Base-by-base conservation (phyloP, 2,329 filamentous ascomycete species). In the Monosporascus ibericus region DNA sequence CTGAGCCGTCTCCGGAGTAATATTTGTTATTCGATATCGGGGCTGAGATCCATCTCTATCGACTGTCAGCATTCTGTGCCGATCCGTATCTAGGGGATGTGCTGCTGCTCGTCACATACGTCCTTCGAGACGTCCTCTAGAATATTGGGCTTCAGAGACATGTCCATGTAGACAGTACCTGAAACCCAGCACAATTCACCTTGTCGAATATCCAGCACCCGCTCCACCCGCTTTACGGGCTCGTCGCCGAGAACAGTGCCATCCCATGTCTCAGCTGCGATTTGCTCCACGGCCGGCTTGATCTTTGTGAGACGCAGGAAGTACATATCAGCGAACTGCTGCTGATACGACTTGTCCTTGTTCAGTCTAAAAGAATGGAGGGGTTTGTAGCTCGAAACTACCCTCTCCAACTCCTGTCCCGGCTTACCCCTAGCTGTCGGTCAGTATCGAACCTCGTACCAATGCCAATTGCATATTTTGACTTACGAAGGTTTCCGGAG, bases 251-350 rank as follows among this genome's bases (percentile, higher is more conserved):
- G 85, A 65, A 87, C 80, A 50, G 90, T 87, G 49, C 82, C 86
- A 47, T 82, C 78, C 90, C 94, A 99, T 6, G 87, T 84, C 36
- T 86, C 84, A 17, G 74, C 71, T 0, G 92, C 92, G 48, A 88
- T 79, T 56, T 81, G 72, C 62, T 95, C 89, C 0, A 95, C 88
- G 1, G 82, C 80, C 9, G 91, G 88, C 72, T 92, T 96, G 68
- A 99, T 82, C 71, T 88, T 88, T 38, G 90, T 84, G 24, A 99
- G 80, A 14, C 94, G 88, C 61, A 96, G 70, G 68, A 96, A 99
- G 78, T 99, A 99, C 83, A 97, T 92, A 71, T 99, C 94, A 57
- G 88, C 90, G 80, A 89, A 99, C 72, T 99, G 94, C 69, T 97
- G 94, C 68, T 92, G 79, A 69, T 97, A 99, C 51, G 91, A 87